Evolutionary conservation across 2,329 filamentous ascomycete genomes (phyloP).

Genomic region (Apiospora pterosperma): DNA sequence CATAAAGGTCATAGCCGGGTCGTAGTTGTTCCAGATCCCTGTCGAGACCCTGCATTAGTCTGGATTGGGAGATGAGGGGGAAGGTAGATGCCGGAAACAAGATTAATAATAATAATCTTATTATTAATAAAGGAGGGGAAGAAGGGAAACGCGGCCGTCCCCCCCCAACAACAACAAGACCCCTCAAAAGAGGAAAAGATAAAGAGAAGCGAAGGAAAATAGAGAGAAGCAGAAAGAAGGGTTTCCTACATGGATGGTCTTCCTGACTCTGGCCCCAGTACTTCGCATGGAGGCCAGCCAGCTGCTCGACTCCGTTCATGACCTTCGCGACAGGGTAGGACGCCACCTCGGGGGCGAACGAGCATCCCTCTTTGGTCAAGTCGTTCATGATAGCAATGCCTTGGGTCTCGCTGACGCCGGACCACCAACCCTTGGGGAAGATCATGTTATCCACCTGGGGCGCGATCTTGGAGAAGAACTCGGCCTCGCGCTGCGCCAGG

Average conservation of each 20-base stretch:
- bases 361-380: slow-evolving; percentile 27
- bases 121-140: neutral
- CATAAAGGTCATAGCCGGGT: slow-evolving; percentile 32
- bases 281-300: slow-evolving; percentile 36
- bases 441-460: slow-evolving; percentile 27
- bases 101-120: too few species aligned
- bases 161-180: neutral
- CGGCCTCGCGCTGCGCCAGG: slow-evolving; percentile 31
- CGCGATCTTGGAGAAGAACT: slow-evolving; percentile 33
- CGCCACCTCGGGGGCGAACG: slow-evolving; percentile 29
- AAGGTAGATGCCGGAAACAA: too few species aligned
- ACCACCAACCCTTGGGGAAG: slow-evolving; percentile 34
- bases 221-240: neutral
- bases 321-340: slow-evolving; percentile 29
- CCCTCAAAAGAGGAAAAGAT: too few species aligned
- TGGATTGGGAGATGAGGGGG: neutral
- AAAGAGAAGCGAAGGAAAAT: neutral
- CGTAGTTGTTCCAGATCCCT: slow-evolving; percentile 33
- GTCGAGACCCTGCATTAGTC: slow-evolving; percentile 10
- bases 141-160: neutral
- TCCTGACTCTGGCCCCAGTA: slow-evolving; percentile 31
- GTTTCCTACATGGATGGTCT: slow-evolving; percentile 18
- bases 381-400: slow-evolving; percentile 37
- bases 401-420: slow-evolving; percentile 29
- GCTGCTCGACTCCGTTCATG: slow-evolving; percentile 33